Evolutionary conservation across 768 basidiomycete genomes (phyloP).

Genomic region (Lentinula lateritia): DNA sequence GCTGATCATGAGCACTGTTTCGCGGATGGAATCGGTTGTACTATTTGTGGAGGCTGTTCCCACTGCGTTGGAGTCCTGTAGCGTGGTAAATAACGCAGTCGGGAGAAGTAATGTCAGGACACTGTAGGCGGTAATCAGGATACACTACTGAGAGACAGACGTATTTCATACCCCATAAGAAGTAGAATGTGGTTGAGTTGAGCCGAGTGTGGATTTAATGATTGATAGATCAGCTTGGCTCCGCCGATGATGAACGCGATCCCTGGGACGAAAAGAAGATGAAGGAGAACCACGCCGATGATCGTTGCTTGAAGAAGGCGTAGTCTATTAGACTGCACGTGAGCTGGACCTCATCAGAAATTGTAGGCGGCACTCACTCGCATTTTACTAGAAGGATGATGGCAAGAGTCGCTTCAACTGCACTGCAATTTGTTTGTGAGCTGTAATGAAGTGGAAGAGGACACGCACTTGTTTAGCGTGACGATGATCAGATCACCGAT

Average conservation of each 20-base stretch:
- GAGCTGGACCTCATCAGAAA: slow-evolving; percentile 21
- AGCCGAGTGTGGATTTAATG: slow-evolving; percentile 57
- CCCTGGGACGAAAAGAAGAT: slow-evolving; percentile 66
- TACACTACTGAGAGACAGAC: background rate
- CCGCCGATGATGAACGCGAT: slow-evolving; percentile 66
- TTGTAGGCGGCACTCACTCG: slow-evolving; percentile 46
- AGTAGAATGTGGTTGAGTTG: slow-evolving; percentile 69
- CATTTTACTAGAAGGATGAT: slow-evolving; percentile 62
- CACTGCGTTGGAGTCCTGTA: background rate
- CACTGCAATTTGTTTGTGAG: slow-evolving; percentile 26
- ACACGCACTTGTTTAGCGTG: slow-evolving; percentile 57
- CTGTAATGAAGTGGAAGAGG: background rate
- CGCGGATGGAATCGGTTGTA: slow-evolving; percentile 27
- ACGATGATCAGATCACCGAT: slow-evolving; percentile 62
- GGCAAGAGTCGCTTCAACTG: slow-evolving; percentile 66
- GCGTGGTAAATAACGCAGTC: background rate
- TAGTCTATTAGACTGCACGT: background rate
- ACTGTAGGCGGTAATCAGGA: background rate
- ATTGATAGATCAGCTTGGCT: slow-evolving; percentile 57
- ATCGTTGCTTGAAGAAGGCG: slow-evolving; percentile 13
- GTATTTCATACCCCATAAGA: slow-evolving; percentile 49
- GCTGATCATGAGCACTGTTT: slow-evolving; percentile 53
- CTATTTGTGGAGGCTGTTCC: background rate
- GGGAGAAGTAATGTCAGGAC: slow-evolving; percentile 5
- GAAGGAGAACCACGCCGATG: slow-evolving; percentile 60